Base-by-base conservation (phyloP, 2,329 filamentous ascomycete genomes). In the Colletotrichum viniferum region DNA sequence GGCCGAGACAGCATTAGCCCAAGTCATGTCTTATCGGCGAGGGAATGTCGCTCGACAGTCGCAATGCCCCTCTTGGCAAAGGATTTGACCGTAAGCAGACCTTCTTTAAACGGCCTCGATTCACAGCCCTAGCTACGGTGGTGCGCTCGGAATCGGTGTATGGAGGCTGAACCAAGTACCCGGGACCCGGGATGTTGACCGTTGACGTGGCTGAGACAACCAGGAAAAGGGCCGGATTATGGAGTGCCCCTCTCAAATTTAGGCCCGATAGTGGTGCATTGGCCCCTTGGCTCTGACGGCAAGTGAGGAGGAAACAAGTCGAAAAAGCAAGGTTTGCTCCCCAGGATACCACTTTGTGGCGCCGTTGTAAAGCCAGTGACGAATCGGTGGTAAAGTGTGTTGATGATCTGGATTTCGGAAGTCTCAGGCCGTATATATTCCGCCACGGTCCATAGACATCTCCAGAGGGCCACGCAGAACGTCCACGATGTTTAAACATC, bases 361-460 rank as follows among this genome's bases (percentile, higher is more conserved):
- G n/a, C 10, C 3, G 43, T 21, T 48, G 43, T 0, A 18, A 12
- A n/a, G 43, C 5, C 18, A 48, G 10, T n/a, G 43, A 48, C 43
- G 43, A 48, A 13, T 21, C 14, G 0, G 9, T 48, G 9, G n/a
- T 48, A 48, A 0, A 13, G 4, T 12, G 10, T 48, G 10, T 48
- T 48, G n/a, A 21, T 48, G 43, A 48, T 48, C 43, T 12, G 43
- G n/a, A 48, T 21, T 48, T 48, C n/a, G 43, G 43, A 48, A 21
- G n/a, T 48, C 43, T 48, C n/a, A 48, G 10, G 10, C 3, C 43
- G 18, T 43, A 0, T 0, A 3, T 18, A 43, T 10, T n/a, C 8
- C 1, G 18, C 0, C 3, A 18, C 7, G 1, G 4, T 43, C 38
- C 1, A n/a, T 43, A 0, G 18, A 18, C 8, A 43, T 43, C 8